Evolutionary conservation across 2,329 filamentous ascomycete genomes (phyloP).

Genomic region (Neurospora sp.): DNA sequence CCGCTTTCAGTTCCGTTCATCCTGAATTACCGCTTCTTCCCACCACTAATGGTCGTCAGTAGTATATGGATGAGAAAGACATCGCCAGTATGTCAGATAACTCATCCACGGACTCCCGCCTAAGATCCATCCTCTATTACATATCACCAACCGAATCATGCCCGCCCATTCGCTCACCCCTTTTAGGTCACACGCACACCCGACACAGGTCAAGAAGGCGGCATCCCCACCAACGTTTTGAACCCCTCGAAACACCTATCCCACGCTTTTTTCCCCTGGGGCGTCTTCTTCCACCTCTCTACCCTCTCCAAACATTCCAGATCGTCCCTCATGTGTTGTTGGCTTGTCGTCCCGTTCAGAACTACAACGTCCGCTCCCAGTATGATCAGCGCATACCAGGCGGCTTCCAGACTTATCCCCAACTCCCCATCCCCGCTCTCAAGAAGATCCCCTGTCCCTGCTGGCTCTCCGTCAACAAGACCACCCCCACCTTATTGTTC

Average conservation of each 20-base stretch:
- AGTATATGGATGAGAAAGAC: not conserved
- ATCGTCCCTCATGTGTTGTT: slow-evolving; percentile 39
- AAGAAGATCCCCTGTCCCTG: not conserved
- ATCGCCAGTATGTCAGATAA: not conserved
- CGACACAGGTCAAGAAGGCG: not conserved
- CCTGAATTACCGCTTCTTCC: not conserved
- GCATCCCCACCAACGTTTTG: slow-evolving; percentile 21
- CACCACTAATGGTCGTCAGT: not conserved
- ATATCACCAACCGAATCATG: not conserved
- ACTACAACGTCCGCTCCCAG: slow-evolving; percentile 18
- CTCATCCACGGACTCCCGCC: not conserved
- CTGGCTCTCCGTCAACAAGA: not conserved
- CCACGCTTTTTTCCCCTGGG: slow-evolving; percentile 36
- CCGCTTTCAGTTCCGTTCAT: not conserved
- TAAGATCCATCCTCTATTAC: not conserved
- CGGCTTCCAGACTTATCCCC: slow-evolving; percentile 5
- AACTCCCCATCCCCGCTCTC: not conserved
- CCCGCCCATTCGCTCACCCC: not conserved
- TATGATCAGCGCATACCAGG: slow-evolving; percentile 15
- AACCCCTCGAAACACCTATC: slow-evolving; percentile 35
- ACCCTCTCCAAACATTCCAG: slow-evolving; percentile 33
- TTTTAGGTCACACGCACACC: not conserved
- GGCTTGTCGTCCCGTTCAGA: slow-evolving; percentile 36
- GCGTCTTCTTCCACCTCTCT: slow-evolving; percentile 29
- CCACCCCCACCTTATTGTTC: not conserved